These are phyloP conservation scores for Yamadazyma kanchanaburiensis DNA, from an alignment of 1,139 yeast genomes.

Conservation along the genomic window DNA sequence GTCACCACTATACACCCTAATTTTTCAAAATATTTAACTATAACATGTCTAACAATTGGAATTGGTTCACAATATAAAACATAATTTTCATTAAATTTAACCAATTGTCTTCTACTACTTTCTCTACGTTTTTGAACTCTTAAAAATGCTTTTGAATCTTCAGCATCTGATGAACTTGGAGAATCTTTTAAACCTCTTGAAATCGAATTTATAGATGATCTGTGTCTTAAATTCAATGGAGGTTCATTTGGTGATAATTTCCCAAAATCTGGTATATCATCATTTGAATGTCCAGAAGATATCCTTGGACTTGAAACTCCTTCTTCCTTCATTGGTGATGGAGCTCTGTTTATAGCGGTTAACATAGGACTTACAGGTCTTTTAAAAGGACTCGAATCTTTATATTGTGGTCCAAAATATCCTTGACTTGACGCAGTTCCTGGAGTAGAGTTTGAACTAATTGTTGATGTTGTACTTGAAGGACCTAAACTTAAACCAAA, in stretches of 20 bases:
- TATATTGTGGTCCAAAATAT: slow-evolving; percentile 7
- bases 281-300: slow-evolving; percentile 25
- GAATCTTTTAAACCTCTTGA: slow-evolving; percentile 40
- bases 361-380: slow-evolving; percentile 34
- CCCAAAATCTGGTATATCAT: slow-evolving; percentile 24
- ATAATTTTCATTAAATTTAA: slow-evolving; percentile 42
- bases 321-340: slow-evolving; percentile 18
- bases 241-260: slow-evolving; percentile 10
- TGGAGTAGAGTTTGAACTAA: slow-evolving; percentile 7
- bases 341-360: slow-evolving; percentile 16
- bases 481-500: slow-evolving; percentile 2
- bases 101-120: slow-evolving; percentile 36
- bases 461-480: not conserved
- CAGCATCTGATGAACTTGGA: slow-evolving; percentile 69
- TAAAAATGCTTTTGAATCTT: slow-evolving; percentile 55
- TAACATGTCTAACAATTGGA: slow-evolving; percentile 73
- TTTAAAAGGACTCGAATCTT: slow-evolving; percentile 32
- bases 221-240: slow-evolving; percentile 13
- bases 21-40: slow-evolving; percentile 60
- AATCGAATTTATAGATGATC: slow-evolving; percentile 28
- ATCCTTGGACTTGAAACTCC: slow-evolving; percentile 26
- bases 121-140: slow-evolving; percentile 60
- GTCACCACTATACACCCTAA: slow-evolving; percentile 81
- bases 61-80: slow-evolving; percentile 84
- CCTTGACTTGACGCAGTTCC: slow-evolving; percentile 2